Evolutionary conservation across 306 rosid genomes (phyloP).

Genomic region (Casuarina glauca): DNA sequence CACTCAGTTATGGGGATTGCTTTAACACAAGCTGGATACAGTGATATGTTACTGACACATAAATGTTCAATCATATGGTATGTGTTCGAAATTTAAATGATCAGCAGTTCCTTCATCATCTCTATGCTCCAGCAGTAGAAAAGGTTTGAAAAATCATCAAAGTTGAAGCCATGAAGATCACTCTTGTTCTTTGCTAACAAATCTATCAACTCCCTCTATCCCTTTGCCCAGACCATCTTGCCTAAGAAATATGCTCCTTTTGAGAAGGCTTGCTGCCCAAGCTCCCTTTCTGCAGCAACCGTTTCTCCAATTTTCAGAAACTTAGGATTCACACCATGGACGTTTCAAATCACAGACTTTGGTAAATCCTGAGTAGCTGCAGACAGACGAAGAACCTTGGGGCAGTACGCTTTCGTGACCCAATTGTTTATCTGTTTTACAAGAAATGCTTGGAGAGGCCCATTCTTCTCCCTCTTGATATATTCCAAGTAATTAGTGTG

Average conservation of each 20-base stretch:
- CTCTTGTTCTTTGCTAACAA: slow-evolving; percentile 70
- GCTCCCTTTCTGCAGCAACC: slow-evolving; percentile 72
- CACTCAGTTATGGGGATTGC: background rate
- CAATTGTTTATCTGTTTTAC: slow-evolving; percentile 97
- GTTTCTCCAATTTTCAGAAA: slow-evolving; percentile 87
- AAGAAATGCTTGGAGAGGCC: slow-evolving; percentile 85
- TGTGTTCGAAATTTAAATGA: background rate
- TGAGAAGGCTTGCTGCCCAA: slow-evolving; percentile 74
- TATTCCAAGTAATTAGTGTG: slow-evolving; percentile 97
- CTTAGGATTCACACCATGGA: slow-evolving; percentile 97
- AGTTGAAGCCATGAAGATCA: slow-evolving; percentile 81
- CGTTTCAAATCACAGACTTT: slow-evolving; percentile 86
- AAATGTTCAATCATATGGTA: too few relatives aligned
- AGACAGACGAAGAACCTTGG: slow-evolving; percentile 97
- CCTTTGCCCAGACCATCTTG: slow-evolving; percentile 99
- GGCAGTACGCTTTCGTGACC: slow-evolving; percentile 86
- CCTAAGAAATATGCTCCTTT: slow-evolving; percentile 98
- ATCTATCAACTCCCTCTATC: slow-evolving; percentile 84
- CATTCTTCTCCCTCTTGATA: slow-evolving; percentile 94
- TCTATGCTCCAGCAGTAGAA: background rate
- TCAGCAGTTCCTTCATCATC: background rate
- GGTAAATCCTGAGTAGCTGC: slow-evolving; percentile 97
- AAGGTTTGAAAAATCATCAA: background rate
- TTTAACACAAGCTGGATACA: background rate
- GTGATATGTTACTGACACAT: too few relatives aligned